A percentile compares a stretch with the other conserved stretches of the same genome.
phyloP scores from a whole-genome alignment of 2,329 filamentous ascomycete genomes.

The Fusarium sp. region DNA sequence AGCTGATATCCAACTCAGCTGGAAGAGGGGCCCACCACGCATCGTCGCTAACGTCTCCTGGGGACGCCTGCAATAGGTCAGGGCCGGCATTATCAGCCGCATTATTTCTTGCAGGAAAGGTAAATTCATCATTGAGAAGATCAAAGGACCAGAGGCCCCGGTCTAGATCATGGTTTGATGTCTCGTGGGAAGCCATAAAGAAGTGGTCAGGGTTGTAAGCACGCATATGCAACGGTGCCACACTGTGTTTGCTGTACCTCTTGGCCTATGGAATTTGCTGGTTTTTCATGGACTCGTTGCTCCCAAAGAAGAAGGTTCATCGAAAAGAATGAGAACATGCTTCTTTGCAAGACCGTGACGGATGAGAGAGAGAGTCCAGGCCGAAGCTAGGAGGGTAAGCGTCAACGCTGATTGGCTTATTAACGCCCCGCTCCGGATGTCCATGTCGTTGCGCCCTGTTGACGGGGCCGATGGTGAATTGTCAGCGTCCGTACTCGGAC shows the following conservation, averaged over 20 bases:
- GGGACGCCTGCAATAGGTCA: neutral
- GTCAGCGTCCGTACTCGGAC: neutral
- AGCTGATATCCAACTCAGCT: neutral
- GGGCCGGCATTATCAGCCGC: neutral
- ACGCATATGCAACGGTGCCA: neutral
- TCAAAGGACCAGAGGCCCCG: neutral
- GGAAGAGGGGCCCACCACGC: neutral
- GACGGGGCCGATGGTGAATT: neutral
- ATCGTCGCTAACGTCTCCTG: neutral
- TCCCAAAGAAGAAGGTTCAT: neutral
- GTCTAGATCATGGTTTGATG: neutral
- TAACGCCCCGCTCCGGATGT: neutral
- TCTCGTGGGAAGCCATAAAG: neutral
- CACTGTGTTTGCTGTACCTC: neutral
- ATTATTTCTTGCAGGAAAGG: neutral
- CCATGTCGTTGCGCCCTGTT: conserved; percentile 14
- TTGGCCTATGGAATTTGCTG: neutral
- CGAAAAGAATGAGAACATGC: neutral
- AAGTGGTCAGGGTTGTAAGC: neutral
- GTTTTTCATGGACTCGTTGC: neutral
- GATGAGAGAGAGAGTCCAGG: neutral
- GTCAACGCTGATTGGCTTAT: neutral
- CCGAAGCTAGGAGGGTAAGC: neutral
- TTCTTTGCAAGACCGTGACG: neutral
- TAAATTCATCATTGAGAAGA: neutral